Base-by-base conservation (phyloP, 2,329 filamentous ascomycete genomes). In the Xylariomycetidae sp. region DNA sequence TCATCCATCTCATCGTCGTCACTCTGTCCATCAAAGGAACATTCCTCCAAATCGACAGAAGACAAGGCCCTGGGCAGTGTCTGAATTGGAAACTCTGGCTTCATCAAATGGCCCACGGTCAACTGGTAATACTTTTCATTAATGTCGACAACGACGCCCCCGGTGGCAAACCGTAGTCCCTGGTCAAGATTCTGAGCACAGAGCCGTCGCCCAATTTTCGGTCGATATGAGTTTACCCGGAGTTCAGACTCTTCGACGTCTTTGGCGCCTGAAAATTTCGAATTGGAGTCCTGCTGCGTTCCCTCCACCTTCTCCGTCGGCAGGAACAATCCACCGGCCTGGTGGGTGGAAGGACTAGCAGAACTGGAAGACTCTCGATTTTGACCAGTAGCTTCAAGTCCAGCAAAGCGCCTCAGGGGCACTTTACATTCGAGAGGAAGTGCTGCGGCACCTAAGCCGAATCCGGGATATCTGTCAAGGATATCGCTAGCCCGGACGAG, bases 391-490 rank as follows among this genome's bases (percentile, higher is more conserved):
- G 20, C 8, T n/a, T 23, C 20, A n/a, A n/a, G n/a, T n/a, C 15
- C 25, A 15, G 25, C 22, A 34, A 38, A 13, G 7, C 26, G 31
- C 10, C 32, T 33, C 19, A 33, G 16, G 4, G 37, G 37, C 8
- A 16, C 10, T 12, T 25, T 31, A 15, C 37, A 31, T 20, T 42
- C 37, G 4, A 40, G 18, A 6, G 40, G 37, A n/a, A 42, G 12
- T 2, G 31, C 12, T 9, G 25, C 16, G 1, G 37, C 22, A 4
- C 40, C 37, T 4, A 42, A 16, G 10, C 40, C 40, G 16, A 40
- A 37, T 5, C 34, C 40, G 13, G 10, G 17, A 29, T 42, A 25
- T 18, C 5, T 17, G 5, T 12, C 8, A 4, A 42, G 13, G 2
- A 42, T 25, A 5, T 28, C 26, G 15, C 16, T 33, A 5, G 40